Base-by-base conservation (phyloP, 768 basidiomycete genomes). In the Melanogaster broomeanus region DNA sequence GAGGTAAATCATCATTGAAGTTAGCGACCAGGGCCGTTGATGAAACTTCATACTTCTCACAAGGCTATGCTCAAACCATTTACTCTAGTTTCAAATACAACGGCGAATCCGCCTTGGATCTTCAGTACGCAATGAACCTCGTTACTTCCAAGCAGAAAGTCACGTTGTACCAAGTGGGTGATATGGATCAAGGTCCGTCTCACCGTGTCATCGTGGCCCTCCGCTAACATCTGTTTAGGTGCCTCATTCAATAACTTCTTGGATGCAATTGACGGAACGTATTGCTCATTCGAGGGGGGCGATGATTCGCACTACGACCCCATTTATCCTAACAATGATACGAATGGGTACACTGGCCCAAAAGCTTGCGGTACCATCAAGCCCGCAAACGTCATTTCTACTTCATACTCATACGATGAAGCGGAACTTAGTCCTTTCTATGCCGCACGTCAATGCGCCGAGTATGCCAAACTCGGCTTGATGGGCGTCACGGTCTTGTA, bases 41-140 rank as follows among this genome's bases (percentile, higher is more conserved):
- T 19, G 12, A 13, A 28, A 30, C 8, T 76, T 3, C 4, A 21
- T 21, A n/a, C 16, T 13, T 46, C 71, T 70, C 3, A 71, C 66
- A 4, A 77, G 77, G 79, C 21, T 68, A 76, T 28, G 68, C 73
- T 6, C 80, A 82, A 59, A 75, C 73, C 4, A 51, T 48, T 3
- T 35, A 72, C 34, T 61, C 67, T 55, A 70, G 75, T 40, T 79
- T 81, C 57, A 57, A 68, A 18, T 71, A 71, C 59, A 80, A 79
- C 54, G 81, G 76, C 43, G 82, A 85, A 61, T 78, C 80, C 19
- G 72, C 82, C 55, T 72, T 85, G 16, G 83, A 84, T 63, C 70
- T 85, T 9, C 65, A 83, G 64, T 82, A 80, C 49, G 74, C 72
- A 15, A 77, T 84, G 80, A 64, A 70, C 7, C 70, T 84, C 28